Conservation (phyloP, 164 flowering plant species). For the Piper betle region DNA sequence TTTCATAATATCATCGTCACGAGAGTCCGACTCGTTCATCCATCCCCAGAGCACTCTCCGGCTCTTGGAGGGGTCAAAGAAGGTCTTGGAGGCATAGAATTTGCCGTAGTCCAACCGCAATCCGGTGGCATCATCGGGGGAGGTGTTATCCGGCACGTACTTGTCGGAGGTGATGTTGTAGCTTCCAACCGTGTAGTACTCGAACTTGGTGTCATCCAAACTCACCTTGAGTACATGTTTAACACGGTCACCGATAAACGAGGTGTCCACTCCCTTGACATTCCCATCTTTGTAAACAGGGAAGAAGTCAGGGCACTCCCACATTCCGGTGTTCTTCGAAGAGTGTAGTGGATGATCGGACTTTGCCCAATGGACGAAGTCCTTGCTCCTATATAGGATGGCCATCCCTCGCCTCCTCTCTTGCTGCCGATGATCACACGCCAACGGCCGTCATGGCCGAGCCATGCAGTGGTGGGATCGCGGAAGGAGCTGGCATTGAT, state of each 20-base stretch:
- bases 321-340: slow-evolving; percentile 38
- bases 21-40: slow-evolving; percentile 74
- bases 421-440: slow-evolving; percentile 40
- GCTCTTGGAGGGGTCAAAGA: slow-evolving; percentile 44
- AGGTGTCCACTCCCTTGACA: slow-evolving; percentile 45
- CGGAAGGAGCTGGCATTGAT: slow-evolving; percentile 22
- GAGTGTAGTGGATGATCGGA: slow-evolving; percentile 61
- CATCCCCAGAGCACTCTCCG: slow-evolving; percentile 89
- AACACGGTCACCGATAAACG: slow-evolving; percentile 18
- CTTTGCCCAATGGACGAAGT: slow-evolving; percentile 47
- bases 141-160: slow-evolving; percentile 46
- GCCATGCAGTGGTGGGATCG: slow-evolving; percentile 43
- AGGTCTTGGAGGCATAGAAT: slow-evolving; percentile 85
- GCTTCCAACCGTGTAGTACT: slow-evolving; percentile 58
- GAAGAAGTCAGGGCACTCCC: slow-evolving; percentile 88
- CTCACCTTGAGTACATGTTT: slow-evolving; percentile 54
- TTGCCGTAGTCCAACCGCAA: slow-evolving; percentile 83
- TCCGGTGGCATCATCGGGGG: slow-evolving; percentile 45
- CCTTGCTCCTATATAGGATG: slow-evolving; percentile 43
- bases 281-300: slow-evolving; percentile 31
- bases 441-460: slow-evolving; percentile 36
- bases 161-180: slow-evolving; percentile 28
- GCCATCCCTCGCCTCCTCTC: slow-evolving; percentile 37
- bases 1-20: slow-evolving; percentile 20
- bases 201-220: slow-evolving; percentile 40